phyloP scores from a whole-genome alignment of 345 rosid genomes.

The Salix exigua region DNA sequence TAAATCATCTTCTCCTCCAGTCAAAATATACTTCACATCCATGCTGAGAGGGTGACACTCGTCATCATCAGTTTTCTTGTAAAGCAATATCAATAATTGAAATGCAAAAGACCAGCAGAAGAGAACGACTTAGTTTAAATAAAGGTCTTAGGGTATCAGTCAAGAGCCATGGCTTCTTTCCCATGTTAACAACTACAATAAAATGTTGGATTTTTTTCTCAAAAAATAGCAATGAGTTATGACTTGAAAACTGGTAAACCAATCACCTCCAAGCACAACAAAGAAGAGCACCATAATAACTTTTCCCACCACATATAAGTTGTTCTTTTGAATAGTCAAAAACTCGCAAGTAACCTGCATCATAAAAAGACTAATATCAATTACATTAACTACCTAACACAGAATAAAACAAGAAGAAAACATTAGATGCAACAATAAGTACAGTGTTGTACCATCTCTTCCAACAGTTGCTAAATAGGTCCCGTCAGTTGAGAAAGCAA shows the following conservation, averaged over 20 bases:
- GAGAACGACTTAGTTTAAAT: not conserved
- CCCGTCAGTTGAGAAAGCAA: conserved; percentile 84
- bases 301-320: conserved; percentile 62
- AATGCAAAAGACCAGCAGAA: not conserved
- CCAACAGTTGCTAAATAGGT: conserved; percentile 89
- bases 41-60: conserved; percentile 49
- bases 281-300: conserved; percentile 72
- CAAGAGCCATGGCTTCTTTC: not conserved
- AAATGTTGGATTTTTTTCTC: not conserved
- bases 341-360: conserved; percentile 82
- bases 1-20: conserved; percentile 99
- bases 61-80: conserved; percentile 13
- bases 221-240: conserved; percentile 3
- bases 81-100: conserved; percentile 1
- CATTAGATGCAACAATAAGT: not conserved
- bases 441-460: conserved; percentile 74
- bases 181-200: not conserved
- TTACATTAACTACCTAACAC: conserved; percentile 3
- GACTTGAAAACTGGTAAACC: not conserved
- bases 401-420: not conserved
- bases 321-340: conserved; percentile 76
- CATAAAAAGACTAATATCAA: conserved; percentile 9
- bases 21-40: conserved; percentile 93
- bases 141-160: not conserved
- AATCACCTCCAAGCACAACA: conserved; percentile 81